These are phyloP conservation scores for Fusarium albidum DNA, from an alignment of 2,329 filamentous ascomycete genomes.

Conservation along the genomic window DNA sequence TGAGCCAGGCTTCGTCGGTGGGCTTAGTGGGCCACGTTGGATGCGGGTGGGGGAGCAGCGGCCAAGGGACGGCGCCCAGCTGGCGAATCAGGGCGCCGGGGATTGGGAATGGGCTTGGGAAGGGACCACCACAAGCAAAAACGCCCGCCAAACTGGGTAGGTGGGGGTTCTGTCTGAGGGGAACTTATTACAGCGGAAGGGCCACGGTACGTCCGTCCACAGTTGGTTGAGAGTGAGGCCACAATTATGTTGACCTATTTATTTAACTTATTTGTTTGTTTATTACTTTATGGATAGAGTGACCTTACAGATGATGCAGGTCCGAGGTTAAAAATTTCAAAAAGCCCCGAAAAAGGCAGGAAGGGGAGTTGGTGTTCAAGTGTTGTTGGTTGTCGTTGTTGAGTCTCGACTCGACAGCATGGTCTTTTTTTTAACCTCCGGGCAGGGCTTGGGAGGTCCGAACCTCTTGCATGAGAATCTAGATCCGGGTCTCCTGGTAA, in stretches of 20 bases:
- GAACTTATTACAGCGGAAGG: too few relatives aligned
- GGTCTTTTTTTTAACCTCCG: too few relatives aligned
- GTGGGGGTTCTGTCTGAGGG: conserved; percentile 3
- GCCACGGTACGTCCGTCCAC: too few relatives aligned
- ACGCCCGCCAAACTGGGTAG: conserved; percentile 4
- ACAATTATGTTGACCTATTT: too few relatives aligned
- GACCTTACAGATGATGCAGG: background rate
- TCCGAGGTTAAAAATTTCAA: too few relatives aligned
- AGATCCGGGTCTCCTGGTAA: too few relatives aligned
- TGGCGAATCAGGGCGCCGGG: conserved; percentile 21
- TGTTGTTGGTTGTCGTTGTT: background rate
- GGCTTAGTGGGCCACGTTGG: conserved; percentile 13
- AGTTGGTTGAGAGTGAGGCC: conserved; percentile 1
- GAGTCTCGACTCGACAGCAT: background rate
- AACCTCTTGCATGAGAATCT: too few relatives aligned
- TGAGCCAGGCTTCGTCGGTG: background rate
- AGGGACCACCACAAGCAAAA: background rate
- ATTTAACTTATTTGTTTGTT: background rate
- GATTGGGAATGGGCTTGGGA: conserved; percentile 10
- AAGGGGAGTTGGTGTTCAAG: too few relatives aligned
- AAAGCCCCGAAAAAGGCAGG: too few relatives aligned
- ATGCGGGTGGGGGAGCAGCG: conserved; percentile 9
- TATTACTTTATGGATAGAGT: conserved; percentile 1
- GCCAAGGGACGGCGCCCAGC: background rate
- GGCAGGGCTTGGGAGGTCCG: too few relatives aligned